Conservation (phyloP, 441 rosid genomes). For the Melianthus villosus region DNA sequence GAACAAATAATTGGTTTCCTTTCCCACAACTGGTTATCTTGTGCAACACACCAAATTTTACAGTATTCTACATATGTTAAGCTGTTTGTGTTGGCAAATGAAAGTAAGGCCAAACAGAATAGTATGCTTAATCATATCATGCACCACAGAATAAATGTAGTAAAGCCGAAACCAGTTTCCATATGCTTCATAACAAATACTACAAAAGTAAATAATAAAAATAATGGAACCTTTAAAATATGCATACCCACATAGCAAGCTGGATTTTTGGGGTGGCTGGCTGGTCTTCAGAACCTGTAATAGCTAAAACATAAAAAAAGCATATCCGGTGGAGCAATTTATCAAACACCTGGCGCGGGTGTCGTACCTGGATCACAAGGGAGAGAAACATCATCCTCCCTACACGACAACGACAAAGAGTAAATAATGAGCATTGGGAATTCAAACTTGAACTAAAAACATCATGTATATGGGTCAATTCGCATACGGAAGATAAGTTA, state of each 20-base stretch:
- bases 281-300: constrained; percentile 43
- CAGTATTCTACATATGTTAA: no score
- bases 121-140: no score
- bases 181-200: neutral
- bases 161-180: neutral
- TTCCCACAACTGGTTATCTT: no score
- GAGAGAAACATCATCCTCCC: constrained; percentile 77
- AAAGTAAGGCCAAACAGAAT: no score
- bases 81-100: no score
- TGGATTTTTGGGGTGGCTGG: constrained; percentile 39
- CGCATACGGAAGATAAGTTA: neutral
- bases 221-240: neutral
- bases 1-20: no score
- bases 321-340: neutral
- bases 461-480: neutral
- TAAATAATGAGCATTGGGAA: neutral
- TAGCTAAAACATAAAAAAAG: constrained; percentile 1
- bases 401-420: constrained; percentile 17
- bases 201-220: no score
- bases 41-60: no score
- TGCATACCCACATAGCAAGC: constrained; percentile 95
- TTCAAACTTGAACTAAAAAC: neutral
- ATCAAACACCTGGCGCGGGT: constrained; percentile 11
- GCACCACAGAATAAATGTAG: neutral
- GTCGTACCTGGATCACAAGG: constrained; percentile 46